phyloP scores from a whole-genome alignment of 345 rosid genomes.

The Melaleuca quinquenervia region DNA sequence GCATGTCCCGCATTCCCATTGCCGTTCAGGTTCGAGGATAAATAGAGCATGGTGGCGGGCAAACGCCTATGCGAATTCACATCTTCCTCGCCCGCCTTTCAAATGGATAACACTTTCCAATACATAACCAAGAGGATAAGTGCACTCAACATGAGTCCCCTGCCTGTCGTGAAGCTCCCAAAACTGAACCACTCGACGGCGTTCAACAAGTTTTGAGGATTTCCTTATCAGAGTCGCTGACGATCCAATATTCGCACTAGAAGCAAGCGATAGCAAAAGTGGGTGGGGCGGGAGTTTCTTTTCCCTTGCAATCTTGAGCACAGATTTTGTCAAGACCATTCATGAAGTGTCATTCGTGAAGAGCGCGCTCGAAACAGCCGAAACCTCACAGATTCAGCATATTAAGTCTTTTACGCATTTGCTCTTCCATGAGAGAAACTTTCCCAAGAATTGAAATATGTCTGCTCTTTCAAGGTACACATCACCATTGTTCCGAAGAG shows the following conservation, averaged over 20 bases:
- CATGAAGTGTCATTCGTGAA: neutral
- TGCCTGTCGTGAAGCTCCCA: neutral
- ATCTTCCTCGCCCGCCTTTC: neutral
- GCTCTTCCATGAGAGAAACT: neutral
- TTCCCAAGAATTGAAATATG: neutral
- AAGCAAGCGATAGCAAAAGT: neutral
- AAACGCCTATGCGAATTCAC: neutral
- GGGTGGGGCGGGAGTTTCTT: neutral
- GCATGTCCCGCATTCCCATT: neutral
- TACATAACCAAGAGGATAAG: neutral
- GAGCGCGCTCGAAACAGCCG: neutral
- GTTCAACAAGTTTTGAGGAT: neutral
- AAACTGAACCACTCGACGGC: neutral
- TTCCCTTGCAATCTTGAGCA: neutral
- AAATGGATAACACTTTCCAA: neutral
- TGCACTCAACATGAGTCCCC: neutral
- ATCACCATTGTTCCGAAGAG: neutral
- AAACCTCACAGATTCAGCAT: neutral
- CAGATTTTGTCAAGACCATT: neutral
- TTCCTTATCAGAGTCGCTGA: neutral
- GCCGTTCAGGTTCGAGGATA: neutral
- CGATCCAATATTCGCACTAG: neutral
- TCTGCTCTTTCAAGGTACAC: neutral
- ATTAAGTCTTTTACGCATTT: neutral
- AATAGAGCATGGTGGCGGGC: neutral